Base-by-base conservation (phyloP, 1,284 basidiomycete genomes). In the Naganishia sp. region DNA sequence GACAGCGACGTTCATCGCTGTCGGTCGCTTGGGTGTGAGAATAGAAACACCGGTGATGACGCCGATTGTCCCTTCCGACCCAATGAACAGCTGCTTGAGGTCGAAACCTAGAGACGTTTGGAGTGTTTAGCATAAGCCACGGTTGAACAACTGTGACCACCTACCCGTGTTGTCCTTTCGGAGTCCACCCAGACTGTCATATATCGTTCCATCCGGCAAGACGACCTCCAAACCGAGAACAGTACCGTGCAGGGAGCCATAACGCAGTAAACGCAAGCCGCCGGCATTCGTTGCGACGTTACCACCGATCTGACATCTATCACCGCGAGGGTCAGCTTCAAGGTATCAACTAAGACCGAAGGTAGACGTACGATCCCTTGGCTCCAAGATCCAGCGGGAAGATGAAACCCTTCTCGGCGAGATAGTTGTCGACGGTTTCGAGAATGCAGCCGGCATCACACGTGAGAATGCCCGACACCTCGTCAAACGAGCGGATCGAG, bases 221-320 rank as follows among this genome's bases (percentile, higher is more conserved):
- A 99, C 96, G 23, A 95, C 94, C 77, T 99, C 96, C 18, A 99
- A 83, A n/a, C 96, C 96, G 1, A 99, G 85, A 0, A 99, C 95
- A 15, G 88, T 90, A 23, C 95, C 96, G 75, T 97, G 96, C 7
- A 99, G 83, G 52, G 92, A 94, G 47, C 96, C 96, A 76, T 99
- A 99, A 39, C 96, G 87, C 53, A 99, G 82, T 52, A 99, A 84
- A 2, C 96, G 87, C 7, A 99, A 84, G 28, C 96, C 96, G 49
- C 96, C 96, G 39, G 96, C 96, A 76, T 99, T 99, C 13, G 96
- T 99, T 0, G 96, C 89, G 39, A 99, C 85, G 76, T 99, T 99
- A 43, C 96, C 96, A 63, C 96, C 96, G 71, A 99, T 96, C 74
- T 98, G 95, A 81, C 96, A 99, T 23, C 57, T 61, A 10, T 21